Evolutionary conservation across 192 early-diverging fungal species (phyloP).

Genomic region (Coemansia sp.): DNA sequence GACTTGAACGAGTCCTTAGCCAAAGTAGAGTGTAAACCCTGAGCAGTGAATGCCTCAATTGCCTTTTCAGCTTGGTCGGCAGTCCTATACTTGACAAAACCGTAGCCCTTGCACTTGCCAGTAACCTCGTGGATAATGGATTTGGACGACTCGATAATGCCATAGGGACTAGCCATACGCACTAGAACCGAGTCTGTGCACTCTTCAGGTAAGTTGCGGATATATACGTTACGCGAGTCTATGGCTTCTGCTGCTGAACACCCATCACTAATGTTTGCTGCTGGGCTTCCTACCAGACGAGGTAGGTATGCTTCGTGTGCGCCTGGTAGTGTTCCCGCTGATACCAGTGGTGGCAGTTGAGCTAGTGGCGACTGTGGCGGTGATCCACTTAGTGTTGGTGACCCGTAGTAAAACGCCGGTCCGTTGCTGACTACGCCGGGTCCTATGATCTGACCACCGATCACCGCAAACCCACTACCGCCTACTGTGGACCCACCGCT

Average conservation of each 20-base stretch:
- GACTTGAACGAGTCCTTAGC: conserved; percentile 78
- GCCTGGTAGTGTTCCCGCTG: not conserved
- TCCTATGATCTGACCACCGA: conserved; percentile 17
- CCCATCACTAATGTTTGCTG: not conserved
- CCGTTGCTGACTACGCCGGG: conserved; percentile 8
- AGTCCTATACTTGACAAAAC: conserved; percentile 84
- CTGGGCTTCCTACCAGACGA: conserved; percentile 17
- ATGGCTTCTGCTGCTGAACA: conserved; percentile 12
- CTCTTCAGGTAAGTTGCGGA: conserved; percentile 69
- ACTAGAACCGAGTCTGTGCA: conserved; percentile 72
- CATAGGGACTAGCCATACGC: conserved; percentile 67
- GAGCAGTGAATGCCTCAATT: conserved; percentile 66
- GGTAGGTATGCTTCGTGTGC: not conserved
- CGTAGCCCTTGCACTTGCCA: conserved; percentile 85
- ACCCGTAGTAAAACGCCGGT: conserved; percentile 34
- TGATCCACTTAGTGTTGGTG: conserved; percentile 18
- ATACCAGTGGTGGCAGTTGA: not conserved
- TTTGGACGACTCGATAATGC: conserved; percentile 77
- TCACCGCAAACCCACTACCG: conserved; percentile 12
- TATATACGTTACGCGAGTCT: conserved; percentile 73
- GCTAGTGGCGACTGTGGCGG: conserved; percentile 19
- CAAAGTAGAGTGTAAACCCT: conserved; percentile 75
- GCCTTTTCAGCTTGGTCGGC: conserved; percentile 67
- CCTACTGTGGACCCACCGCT: not conserved
- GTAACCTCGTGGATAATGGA: conserved; percentile 82